Evolutionary conservation across 352 stramenopile genomes (phyloP), one percentile per base, ranked within the genome.

Genomic region (Peronospora destructor): DNA sequence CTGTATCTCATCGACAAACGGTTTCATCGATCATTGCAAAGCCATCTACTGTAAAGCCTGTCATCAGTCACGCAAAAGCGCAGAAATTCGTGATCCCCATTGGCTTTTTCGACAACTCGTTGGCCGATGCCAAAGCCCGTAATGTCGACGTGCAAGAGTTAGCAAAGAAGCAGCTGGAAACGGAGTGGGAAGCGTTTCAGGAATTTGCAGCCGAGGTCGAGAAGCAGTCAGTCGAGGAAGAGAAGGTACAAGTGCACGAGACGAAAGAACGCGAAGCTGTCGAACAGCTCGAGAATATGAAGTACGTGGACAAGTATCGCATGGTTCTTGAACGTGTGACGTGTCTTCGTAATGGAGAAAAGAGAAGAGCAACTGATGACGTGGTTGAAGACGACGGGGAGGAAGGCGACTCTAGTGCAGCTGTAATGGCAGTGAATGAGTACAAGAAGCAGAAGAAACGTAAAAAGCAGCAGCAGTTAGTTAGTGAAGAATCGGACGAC

Each of bases 201-300:
- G 61, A 72, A 32, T 87, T 87, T 23, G 68, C 76, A 10, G 68
- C 69, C 0, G 56, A 78, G 17, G 66, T 87, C 21, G 76, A 87
- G 56, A 41, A 76, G 33, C 57, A 75, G 37, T 64, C 69, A 0
- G 45, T 13, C 3, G 53, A 73, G 13, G 62, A 81, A 32, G 42
- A 65, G 26, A 36, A 66, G 28, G 36, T 59, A 14, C 43, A 75
- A 37, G 36, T 64, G 12, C 57, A 81, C 21, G 76, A 81, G 26
- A 42, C 21, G 4, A 65, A 75, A 35, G 68, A 73, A 35, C 63
- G 61, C 8, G 75, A 80, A 14, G 75, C 61, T 0, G 66, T 73
- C 12, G 63, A 84, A 49, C 55, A 74, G 37, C 67, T 87, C 19
- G 71, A 87, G 38, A 74, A 85, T 40, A 84, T 87, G 76, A 42